Percentiles rank a stretch among this genome's conserved stretches.
phyloP scores from a whole-genome alignment of 306 rosid genomes.

The Dalbergia oliveri region DNA sequence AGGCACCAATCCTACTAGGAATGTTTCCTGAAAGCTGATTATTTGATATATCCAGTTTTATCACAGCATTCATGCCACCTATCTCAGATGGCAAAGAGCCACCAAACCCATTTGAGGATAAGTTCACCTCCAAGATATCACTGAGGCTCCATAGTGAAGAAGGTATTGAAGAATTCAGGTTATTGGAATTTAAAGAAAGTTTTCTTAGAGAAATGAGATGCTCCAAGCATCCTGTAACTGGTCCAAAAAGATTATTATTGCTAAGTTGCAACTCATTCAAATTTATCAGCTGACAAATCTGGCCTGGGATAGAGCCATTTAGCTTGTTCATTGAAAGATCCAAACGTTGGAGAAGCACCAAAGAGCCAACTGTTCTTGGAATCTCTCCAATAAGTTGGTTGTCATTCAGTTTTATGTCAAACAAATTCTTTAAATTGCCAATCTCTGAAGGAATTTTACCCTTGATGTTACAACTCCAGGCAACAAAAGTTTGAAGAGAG shows the following conservation, averaged over 20 bases:
- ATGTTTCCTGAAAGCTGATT: conserved; percentile 21
- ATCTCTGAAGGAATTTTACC: conserved; percentile 49
- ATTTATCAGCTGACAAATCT: conserved; percentile 39
- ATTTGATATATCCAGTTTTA: conserved; percentile 30
- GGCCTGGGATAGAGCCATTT: conserved; percentile 44
- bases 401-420: background rate
- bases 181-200: conserved; percentile 35
- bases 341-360: conserved; percentile 42
- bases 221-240: conserved; percentile 46
- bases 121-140: conserved; percentile 41
- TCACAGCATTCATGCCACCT: conserved; percentile 39
- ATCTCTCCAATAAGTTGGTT: conserved; percentile 47
- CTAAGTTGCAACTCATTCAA: conserved; percentile 29
- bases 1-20: conserved; percentile 21
- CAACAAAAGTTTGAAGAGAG: conserved; percentile 16
- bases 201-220: conserved; percentile 31
- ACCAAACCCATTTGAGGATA: conserved; percentile 45
- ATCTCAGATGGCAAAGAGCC: conserved; percentile 44
- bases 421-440: conserved; percentile 42
- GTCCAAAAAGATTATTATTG: conserved; percentile 38
- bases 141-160: conserved; percentile 46
- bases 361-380: conserved; percentile 41
- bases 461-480: conserved; percentile 22
- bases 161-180: conserved; percentile 44
- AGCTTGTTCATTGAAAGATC: conserved; percentile 39